A percentile compares a stretch with the other conserved stretches of the same genome.
Evolutionary conservation across 805 yeast species (phyloP).

Genomic region (Ogataea pignaliae): DNA sequence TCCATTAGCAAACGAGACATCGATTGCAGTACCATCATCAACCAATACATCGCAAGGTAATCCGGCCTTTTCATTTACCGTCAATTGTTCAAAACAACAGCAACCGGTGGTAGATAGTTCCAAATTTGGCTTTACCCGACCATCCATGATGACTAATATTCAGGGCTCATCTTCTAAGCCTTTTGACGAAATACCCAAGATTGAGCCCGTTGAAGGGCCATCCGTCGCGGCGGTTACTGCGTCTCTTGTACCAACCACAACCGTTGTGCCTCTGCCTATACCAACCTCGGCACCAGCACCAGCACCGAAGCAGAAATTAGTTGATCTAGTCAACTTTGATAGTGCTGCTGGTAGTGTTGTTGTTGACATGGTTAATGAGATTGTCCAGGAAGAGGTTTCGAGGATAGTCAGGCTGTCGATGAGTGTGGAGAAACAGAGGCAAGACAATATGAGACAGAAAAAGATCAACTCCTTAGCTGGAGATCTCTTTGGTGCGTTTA

Average conservation of each 20-base stretch:
- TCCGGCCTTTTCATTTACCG: too few species aligned
- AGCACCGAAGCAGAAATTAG: conserved; percentile 16
- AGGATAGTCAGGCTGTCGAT: conserved; percentile 4
- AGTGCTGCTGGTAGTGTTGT: conserved; percentile 27
- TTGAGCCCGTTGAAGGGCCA: not conserved
- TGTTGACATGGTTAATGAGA: conserved; percentile 19
- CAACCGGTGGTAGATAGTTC: too few species aligned
- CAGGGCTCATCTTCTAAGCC: too few species aligned
- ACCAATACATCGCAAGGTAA: too few species aligned
- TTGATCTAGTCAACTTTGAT: conserved; percentile 25
- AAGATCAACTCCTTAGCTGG: conserved; percentile 35
- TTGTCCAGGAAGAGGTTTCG: conserved; percentile 26
- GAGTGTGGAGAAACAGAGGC: conserved; percentile 1
- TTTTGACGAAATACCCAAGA: too few species aligned
- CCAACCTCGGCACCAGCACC: not conserved
- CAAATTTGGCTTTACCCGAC: too few species aligned
- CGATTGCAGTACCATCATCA: too few species aligned
- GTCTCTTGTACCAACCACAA: not conserved
- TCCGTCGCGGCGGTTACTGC: not conserved
- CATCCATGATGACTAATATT: too few species aligned
- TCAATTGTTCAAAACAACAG: too few species aligned
- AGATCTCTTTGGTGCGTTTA: conserved; percentile 56
- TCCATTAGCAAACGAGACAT: too few species aligned
- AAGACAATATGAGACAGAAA: conserved; percentile 15
- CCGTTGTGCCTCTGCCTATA: not conserved